Percentiles rank a stretch among this genome's conserved stretches.
Evolutionary conservation across 306 rosid species (phyloP).

Genomic region (Cucurbita argyrosperma): DNA sequence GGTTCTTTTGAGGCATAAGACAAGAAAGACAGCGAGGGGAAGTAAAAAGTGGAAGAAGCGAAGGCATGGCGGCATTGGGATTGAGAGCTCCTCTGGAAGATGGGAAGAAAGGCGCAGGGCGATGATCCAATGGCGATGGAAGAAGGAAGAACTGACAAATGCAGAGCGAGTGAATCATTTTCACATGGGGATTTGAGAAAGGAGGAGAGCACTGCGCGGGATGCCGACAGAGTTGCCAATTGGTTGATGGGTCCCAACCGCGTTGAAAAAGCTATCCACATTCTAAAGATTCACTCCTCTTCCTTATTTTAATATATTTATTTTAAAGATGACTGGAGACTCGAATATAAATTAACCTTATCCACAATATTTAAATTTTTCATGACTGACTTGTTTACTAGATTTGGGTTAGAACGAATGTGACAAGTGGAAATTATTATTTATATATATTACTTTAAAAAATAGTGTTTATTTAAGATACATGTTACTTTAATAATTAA

Average conservation of each 20-base stretch:
- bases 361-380: too few species aligned
- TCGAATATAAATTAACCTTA: too few species aligned
- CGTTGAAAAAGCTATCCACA: not conserved
- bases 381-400: too few species aligned
- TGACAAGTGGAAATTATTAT: too few species aligned
- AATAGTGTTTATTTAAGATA: too few species aligned
- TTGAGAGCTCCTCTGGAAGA: not conserved
- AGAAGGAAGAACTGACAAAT: not conserved
- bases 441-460: too few species aligned
- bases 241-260: not conserved
- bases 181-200: slow-evolving; percentile 2
- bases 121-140: not conserved
- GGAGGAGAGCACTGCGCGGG: not conserved
- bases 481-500: too few species aligned
- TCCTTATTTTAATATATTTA: too few species aligned
- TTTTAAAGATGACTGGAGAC: too few species aligned
- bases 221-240: not conserved
- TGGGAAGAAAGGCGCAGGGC: not conserved
- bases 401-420: too few species aligned
- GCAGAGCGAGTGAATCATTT: not conserved
- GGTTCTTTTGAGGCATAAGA: slow-evolving; percentile 18
- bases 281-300: too few species aligned
- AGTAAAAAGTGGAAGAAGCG: slow-evolving; percentile 17
- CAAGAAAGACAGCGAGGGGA: slow-evolving; percentile 13
- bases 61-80: slow-evolving; percentile 28